Evolutionary conservation across 148 eudicot genomes (phyloP).

Genomic region (Polygonum maritimum): DNA sequence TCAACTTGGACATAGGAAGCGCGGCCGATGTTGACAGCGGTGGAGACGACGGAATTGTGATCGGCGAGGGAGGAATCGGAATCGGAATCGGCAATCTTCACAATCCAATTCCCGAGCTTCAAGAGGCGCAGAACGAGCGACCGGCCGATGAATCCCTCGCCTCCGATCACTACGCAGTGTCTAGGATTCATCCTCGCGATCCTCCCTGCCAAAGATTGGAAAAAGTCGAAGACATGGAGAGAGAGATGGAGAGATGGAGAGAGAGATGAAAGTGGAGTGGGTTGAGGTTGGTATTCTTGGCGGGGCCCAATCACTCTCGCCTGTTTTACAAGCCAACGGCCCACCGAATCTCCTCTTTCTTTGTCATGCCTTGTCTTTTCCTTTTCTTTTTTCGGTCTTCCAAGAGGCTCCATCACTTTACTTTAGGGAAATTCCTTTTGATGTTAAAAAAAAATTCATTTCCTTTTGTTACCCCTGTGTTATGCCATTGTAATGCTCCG

Average conservation of each 20-base stretch:
- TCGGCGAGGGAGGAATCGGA: slow-evolving; percentile 24
- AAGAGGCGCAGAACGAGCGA: slow-evolving; percentile 52
- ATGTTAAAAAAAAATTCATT: too few species aligned
- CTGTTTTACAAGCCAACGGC: too few species aligned
- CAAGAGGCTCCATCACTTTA: too few species aligned
- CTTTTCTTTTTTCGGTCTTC: too few species aligned
- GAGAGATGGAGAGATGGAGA: not conserved
- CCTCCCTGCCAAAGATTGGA: not conserved
- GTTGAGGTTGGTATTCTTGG: too few species aligned
- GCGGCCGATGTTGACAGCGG: slow-evolving; percentile 41
- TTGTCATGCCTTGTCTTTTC: too few species aligned
- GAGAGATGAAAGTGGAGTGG: too few species aligned
- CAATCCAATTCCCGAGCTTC: slow-evolving; percentile 59
- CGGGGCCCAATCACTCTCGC: too few species aligned
- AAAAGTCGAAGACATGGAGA: not conserved
- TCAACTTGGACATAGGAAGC: slow-evolving; percentile 51
- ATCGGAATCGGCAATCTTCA: slow-evolving; percentile 61
- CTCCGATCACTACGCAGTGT: slow-evolving; percentile 75
- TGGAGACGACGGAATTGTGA: slow-evolving; percentile 23
- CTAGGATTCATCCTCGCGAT: slow-evolving; percentile 15
- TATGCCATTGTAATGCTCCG: too few species aligned
- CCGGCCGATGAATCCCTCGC: slow-evolving; percentile 54
- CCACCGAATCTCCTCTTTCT: too few species aligned
- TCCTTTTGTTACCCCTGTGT: too few species aligned
- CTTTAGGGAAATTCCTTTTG: too few species aligned